Conservation (phyloP, 2,329 filamentous ascomycete genomes). For the Diplocarpon mali region DNA sequence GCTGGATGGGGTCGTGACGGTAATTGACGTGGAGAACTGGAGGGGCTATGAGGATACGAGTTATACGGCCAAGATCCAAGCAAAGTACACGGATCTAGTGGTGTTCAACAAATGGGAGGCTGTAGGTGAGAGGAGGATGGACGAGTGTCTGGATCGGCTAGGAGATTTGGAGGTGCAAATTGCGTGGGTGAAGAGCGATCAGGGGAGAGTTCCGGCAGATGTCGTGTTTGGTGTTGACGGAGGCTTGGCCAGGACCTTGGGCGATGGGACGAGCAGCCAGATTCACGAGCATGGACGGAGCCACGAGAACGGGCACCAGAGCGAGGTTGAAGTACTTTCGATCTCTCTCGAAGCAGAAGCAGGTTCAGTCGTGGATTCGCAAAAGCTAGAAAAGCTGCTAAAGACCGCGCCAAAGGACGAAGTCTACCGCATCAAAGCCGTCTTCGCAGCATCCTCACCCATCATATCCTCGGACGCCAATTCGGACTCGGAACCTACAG, state of each 20-base stretch:
- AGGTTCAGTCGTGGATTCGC: conserved; percentile 38
- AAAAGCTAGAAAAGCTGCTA: conserved; percentile 57
- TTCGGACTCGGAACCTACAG: conserved; percentile 24
- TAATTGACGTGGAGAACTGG: conserved; percentile 71
- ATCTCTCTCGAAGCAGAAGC: conserved; percentile 48
- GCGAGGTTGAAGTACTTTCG: conserved; percentile 84
- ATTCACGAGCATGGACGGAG: conserved; percentile 33
- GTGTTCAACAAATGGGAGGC: conserved; percentile 65
- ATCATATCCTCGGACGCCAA: conserved; percentile 41
- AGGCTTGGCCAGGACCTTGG: conserved; percentile 52
- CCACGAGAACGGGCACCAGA: conserved; percentile 52
- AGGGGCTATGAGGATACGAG: conserved; percentile 61
- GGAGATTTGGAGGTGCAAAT: conserved; percentile 53
- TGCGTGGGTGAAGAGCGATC: conserved; percentile 75
- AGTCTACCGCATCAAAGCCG: conserved; percentile 85
- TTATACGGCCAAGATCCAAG: conserved; percentile 62
- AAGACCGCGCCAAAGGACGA: conserved; percentile 77
- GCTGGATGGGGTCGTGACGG: conserved; percentile 59
- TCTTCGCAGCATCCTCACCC: conserved; percentile 37
- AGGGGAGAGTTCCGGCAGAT: conserved; percentile 66
- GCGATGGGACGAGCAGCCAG: conserved; percentile 33
- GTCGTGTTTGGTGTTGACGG: conserved; percentile 83
- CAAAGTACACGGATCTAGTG: conserved; percentile 59
- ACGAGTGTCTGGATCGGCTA: conserved; percentile 54
- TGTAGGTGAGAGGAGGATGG: conserved; percentile 48